Evolutionary conservation across 1,139 yeast genomes (phyloP).

Genomic region (Yamadazyma friedrichii): DNA sequence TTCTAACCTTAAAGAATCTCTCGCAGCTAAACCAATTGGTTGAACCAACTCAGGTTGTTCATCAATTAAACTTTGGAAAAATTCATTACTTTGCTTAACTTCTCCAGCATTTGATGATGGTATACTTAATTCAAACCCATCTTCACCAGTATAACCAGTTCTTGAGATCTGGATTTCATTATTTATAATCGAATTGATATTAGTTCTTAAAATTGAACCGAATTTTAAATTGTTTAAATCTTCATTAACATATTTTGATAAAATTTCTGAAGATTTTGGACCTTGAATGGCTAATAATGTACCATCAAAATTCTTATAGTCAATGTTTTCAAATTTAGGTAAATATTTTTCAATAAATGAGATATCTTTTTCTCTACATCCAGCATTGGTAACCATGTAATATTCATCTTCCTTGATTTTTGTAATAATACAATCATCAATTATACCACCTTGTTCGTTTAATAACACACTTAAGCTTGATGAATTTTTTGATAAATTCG

Average conservation of each 20-base stretch:
- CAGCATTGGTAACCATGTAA: constrained; percentile 96
- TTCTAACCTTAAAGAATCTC: constrained; percentile 91
- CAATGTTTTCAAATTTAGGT: constrained; percentile 41
- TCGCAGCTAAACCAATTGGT: constrained; percentile 94
- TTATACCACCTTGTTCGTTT: constrained; percentile 74
- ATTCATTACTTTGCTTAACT: constrained; percentile 46
- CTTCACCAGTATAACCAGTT: constrained; percentile 98
- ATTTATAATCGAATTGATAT: constrained; percentile 44
- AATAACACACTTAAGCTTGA: constrained; percentile 80
- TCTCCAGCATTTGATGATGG: constrained; percentile 52
- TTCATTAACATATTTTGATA: constrained; percentile 62
- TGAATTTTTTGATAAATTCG: constrained; percentile 50
- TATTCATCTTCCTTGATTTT: constrained; percentile 75
- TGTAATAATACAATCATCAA: constrained; percentile 91
- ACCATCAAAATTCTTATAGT: constrained; percentile 67
- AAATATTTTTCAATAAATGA: constrained; percentile 59
- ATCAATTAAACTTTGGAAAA: constrained; percentile 61
- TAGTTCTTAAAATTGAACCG: constrained; percentile 55
- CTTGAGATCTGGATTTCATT: constrained; percentile 71
- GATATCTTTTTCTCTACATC: constrained; percentile 81
- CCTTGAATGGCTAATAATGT: constrained; percentile 91
- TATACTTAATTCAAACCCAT: constrained; percentile 90
- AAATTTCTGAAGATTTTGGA: constrained; percentile 67
- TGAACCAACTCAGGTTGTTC: constrained; percentile 58
- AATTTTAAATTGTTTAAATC: constrained; percentile 65